These are phyloP conservation scores for Cornus florida DNA, from an alignment of 148 eudicot genomes.

Conservation along the genomic window DNA sequence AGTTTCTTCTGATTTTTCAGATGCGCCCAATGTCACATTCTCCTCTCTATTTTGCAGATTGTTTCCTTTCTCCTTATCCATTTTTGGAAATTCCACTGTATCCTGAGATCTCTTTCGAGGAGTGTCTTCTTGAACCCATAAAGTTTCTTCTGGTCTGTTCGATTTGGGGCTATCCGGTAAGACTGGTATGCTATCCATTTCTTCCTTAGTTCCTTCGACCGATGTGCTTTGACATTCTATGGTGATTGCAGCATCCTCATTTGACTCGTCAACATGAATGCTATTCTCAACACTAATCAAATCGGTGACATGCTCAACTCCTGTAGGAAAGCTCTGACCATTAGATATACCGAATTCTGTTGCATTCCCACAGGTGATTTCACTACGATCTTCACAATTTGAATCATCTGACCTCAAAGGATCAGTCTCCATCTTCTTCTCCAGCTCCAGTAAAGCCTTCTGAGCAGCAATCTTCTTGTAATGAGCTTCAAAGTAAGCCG, in stretches of 20 bases:
- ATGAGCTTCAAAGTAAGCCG: constrained; percentile 96
- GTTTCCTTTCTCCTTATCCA: constrained; percentile 26
- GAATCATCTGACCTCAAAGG: constrained; percentile 21
- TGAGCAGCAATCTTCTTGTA: constrained; percentile 85
- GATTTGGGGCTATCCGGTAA: constrained; percentile 16
- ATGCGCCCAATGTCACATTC: constrained; percentile 23
- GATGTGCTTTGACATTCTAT: constrained; percentile 23
- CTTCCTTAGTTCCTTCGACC: constrained; percentile 30
- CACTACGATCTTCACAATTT: constrained; percentile 15
- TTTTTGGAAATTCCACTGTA: constrained; percentile 29
- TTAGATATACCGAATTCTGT: neutral
- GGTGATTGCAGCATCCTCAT: constrained; percentile 19
- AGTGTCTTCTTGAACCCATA: constrained; percentile 34
- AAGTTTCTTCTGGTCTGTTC: constrained; percentile 29
- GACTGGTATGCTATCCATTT: constrained; percentile 12
- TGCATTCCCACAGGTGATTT: constrained; percentile 9
- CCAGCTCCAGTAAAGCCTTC: constrained; percentile 59
- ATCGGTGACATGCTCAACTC: constrained; percentile 15
- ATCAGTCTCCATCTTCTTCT: constrained; percentile 33
- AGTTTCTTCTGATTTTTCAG: constrained; percentile 20
- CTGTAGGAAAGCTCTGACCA: constrained; percentile 10
- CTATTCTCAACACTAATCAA: constrained; percentile 3
- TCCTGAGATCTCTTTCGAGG: constrained; percentile 25
- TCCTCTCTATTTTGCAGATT: constrained; percentile 20
- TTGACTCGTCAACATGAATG: constrained; percentile 22